Evolutionary conservation across 1,284 basidiomycete genomes (phyloP), one percentile per base, ranked within the genome.

Genomic region (Sporisorium iseilematis-ciliati): DNA sequence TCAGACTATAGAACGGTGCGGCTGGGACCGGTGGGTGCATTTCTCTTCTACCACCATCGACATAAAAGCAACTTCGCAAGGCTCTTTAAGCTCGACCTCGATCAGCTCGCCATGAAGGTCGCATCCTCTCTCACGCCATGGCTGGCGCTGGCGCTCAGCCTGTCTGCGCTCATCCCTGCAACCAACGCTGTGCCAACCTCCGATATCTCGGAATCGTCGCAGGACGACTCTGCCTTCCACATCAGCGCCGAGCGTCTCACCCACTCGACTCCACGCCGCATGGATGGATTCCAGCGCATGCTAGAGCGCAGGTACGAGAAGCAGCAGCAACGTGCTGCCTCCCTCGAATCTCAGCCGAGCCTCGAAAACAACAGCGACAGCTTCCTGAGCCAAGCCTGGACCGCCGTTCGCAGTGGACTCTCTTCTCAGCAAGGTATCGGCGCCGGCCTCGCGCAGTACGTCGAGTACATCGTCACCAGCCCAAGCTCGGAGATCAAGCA

Each of bases 281-380:
- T 68, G 65, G 65, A 71, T 45, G 74, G 74, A 2, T 76, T 71
- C 52, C 65, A 72, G 46, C 64, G 58, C 40, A 58, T 76, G 64
- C 64, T 71, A 49, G 64, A 75, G 31, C 59, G 63, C 25, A 54
- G 68, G 25, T 71, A 68, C 50, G 20, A 55, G n/a, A 58, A 65
- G 49, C 74, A 76, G 58, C 65, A 65, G 21, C 35, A 64, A 23
- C 33, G 45, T 2, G 12, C 38, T 16, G 56, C 25, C 7, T 21
- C 4, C 3, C 26, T 25, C 29, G 40, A 16, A 23, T 23, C 21
- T 29, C 33, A 46, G 46, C 29, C 41, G 8, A 26, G 31, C 21
- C 14, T 41, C 12, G 21, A 53, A 3, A 33, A 4, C 23, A 20
- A 29, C 16, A 35, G 18, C 35, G 41, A 52, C n/a, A 29, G 43